Conservation (phyloP, 2,329 filamentous ascomycete species). For the Huntiella omanensis region DNA sequence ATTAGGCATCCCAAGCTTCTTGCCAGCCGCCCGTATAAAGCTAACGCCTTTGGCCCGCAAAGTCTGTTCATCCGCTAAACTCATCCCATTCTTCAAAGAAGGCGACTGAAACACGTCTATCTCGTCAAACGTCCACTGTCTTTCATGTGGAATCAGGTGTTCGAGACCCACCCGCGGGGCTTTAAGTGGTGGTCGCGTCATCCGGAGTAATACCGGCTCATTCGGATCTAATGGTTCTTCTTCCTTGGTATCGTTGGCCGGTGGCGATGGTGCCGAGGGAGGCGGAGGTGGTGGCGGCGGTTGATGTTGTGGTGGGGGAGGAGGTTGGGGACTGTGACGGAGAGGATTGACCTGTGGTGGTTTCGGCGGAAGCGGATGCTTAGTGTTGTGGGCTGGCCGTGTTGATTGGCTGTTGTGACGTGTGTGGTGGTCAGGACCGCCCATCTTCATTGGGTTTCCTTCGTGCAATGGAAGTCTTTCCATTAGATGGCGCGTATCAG, state of each 20-base stretch:
- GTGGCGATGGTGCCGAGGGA: too few relatives aligned
- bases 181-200: too few relatives aligned
- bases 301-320: neutral
- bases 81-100: constrained; percentile 66
- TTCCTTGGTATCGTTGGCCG: too few relatives aligned
- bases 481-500: too few relatives aligned
- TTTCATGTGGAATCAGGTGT: too few relatives aligned
- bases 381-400: neutral
- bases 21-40: constrained; percentile 88
- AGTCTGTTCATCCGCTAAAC: constrained; percentile 57
- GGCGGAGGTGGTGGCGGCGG: neutral
- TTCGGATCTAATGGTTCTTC: too few relatives aligned
- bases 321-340: neutral
- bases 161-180: too few relatives aligned
- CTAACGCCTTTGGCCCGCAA: constrained; percentile 82
- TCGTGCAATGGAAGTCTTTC: too few relatives aligned
- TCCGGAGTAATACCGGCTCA: too few relatives aligned
- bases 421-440: neutral
- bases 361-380: neutral
- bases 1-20: constrained; percentile 80
- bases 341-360: neutral
- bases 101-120: constrained; percentile 70
- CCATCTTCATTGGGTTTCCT: too few relatives aligned
- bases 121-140: constrained; percentile 76
- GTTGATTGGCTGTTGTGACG: neutral